These are phyloP conservation scores for Eutrema yunnanense DNA, from an alignment of 345 rosid genomes.

Conservation along the genomic window DNA sequence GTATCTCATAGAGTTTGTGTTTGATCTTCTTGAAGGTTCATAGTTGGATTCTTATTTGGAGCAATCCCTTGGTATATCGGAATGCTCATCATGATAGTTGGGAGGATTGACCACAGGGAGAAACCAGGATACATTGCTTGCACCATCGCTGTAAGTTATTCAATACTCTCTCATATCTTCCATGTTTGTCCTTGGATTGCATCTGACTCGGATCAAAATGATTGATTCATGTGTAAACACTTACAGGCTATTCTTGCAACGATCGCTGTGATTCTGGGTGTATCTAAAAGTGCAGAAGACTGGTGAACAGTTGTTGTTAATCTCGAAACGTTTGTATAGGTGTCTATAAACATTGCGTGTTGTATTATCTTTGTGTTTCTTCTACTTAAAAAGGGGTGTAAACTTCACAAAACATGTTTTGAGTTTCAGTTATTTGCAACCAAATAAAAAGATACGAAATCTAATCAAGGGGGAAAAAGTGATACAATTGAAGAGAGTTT, in stretches of 20 bases:
- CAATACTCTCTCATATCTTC: neutral
- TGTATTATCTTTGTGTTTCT: neutral
- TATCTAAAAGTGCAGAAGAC: constrained; percentile 45
- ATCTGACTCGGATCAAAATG: neutral
- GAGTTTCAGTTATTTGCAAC: neutral
- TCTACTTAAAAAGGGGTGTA: neutral
- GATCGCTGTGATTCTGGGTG: constrained; percentile 62
- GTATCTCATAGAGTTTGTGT: neutral
- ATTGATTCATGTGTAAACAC: neutral
- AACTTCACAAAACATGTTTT: neutral
- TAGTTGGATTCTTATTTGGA: constrained; percentile 80
- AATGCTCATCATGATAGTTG: constrained; percentile 48
- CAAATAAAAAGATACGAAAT: neutral
- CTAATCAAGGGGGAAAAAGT: neutral
- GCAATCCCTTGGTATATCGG: constrained; percentile 91
- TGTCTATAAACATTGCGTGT: neutral
- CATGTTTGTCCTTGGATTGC: neutral
- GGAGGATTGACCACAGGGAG: constrained; percentile 71
- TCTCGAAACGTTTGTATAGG: constrained; percentile 25
- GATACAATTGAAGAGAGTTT: neutral
- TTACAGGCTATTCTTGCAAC: constrained; percentile 79
- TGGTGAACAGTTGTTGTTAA: constrained; percentile 32
- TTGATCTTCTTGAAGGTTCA: constrained; percentile 46
- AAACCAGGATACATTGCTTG: constrained; percentile 94
- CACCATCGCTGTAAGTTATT: constrained; percentile 61